Base-by-base conservation (phyloP, 495 filamentous ascomycete species). In the Lichenothelia convexa region DNA sequence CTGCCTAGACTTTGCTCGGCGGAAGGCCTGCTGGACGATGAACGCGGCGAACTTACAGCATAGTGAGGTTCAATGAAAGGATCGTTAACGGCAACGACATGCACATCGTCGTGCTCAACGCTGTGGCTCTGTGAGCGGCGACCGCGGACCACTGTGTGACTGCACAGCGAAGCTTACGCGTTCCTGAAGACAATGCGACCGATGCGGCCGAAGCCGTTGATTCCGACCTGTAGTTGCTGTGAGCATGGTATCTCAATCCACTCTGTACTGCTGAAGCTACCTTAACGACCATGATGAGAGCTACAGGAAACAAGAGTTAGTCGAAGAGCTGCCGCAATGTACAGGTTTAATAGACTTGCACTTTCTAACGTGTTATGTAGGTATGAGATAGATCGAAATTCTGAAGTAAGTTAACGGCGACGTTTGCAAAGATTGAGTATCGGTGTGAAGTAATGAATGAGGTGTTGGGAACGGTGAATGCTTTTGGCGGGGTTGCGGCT, bases 191-290 rank as follows among this genome's bases (percentile, higher is more conserved):
- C 91, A 60, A 97, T 93, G 60, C 89, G 78, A 46, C 89, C 89
- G 62, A 97, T 97, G 63, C 89, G 87, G 68, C 89, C 89, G 69
- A 97, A 97, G 60, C 89, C 89, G 75, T 94, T 97, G 73, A 93
- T 93, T 52, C 85, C 85, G 51, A 91, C 82, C 75, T 87, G 65
- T 53, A 67, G 24, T 29, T 13, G 24, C 15, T 9, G 24, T 29
- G 24, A 29, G 8, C 21, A 8, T 18, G 17, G 24, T 44, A 31
- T 40, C 27, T 39, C 2, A 8, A 8, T 29, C 8, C 24, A 8
- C n/a, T n/a, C n/a, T n/a, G n/a, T n/a, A n/a, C n/a, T n/a, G n/a
- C n/a, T n/a, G n/a, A 8, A 41, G 11, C 13, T 42, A 57, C 54
- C 50, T 57, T 57, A 50, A 57, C 52, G 32, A 49, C 45, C 54